Evolutionary conservation across 306 rosid genomes (phyloP), one percentile per base, ranked within the genome.

Genomic region (Sindora glabra): DNA sequence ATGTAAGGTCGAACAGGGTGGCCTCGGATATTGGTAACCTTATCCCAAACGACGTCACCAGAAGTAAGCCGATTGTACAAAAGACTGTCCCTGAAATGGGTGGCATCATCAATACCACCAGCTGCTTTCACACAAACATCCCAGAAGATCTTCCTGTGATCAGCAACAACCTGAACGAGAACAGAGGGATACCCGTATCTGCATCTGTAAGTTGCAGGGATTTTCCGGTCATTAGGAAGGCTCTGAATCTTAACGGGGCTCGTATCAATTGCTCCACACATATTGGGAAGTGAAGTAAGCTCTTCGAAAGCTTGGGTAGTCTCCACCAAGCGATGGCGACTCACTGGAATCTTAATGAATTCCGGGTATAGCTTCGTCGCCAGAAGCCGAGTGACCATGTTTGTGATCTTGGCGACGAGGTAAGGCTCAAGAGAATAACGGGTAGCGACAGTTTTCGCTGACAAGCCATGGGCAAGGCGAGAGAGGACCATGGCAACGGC

Each of bases 401-500:
- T 92, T 54, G 98, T 92, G 70, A 92, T 92, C 70, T 88, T 92
- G 62, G 98, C 78, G 36, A 88, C 79, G 13, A 88, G 86, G 56
- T 83, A 92, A n/a, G 96, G 96, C 15, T 92, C 98, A 5, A 92
- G 92, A 23, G 94, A 83, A 78, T 88, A 88, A 12, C 94, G 88
- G 0, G 82, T 8, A 3, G 95, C 95, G 8, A 86, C 56, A 56
- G 90, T 76, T 67, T 73, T 73, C 0, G 96, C 88, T 14, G 95
- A 79, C 59, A 83, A 74, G 42, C 96, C 98, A 52, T 92, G 96
- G 46, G 90, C 60, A 60, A 92, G 95, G 30, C 94, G 89, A 7
- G 96, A 92, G 62, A 92, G 89, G 24, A 92, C 96, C 96, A 86
- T 92, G 48, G 98, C 95, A 0, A 89, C 96, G 21, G 87, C 95